phyloP scores from a whole-genome alignment of 2,329 filamentous ascomycete species.

The Apiospora phragmitis region DNA sequence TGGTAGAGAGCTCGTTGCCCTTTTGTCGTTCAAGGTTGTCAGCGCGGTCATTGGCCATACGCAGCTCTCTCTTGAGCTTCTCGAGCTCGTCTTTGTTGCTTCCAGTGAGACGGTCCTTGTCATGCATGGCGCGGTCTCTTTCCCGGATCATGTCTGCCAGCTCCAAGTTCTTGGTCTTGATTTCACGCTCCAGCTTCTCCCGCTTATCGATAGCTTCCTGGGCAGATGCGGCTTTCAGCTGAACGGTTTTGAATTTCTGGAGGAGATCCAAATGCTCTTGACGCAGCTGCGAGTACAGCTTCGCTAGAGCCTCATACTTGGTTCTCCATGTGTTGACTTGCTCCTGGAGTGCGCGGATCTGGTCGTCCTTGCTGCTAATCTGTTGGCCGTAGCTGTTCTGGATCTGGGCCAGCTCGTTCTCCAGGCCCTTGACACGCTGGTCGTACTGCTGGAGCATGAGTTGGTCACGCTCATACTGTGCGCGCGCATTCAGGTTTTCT shows the following conservation, averaged over 20 bases:
- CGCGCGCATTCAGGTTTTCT: constrained; percentile 90
- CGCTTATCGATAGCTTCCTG: constrained; percentile 94
- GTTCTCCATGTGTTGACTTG: constrained; percentile 97
- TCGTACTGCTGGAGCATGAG: constrained; percentile 97
- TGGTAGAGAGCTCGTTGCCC: constrained; percentile 89
- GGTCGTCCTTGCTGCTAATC: constrained; percentile 86
- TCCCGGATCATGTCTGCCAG: constrained; percentile 98
- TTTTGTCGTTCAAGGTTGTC: constrained; percentile 93
- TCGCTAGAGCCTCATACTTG: constrained; percentile 95
- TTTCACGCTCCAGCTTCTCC: constrained; percentile 93
- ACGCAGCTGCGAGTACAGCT: constrained; percentile 93
- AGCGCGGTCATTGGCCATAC: constrained; percentile 85
- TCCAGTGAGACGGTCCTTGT: constrained; percentile 84
- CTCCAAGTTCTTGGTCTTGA: constrained; percentile 99
- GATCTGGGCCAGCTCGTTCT: constrained; percentile 81
- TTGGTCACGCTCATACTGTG: constrained; percentile 96
- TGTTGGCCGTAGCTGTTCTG: constrained; percentile 84
- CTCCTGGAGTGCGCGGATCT: constrained; percentile 89
- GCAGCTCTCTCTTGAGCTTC: constrained; percentile 89
- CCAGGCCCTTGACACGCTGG: constrained; percentile 87
- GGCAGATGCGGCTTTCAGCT: constrained; percentile 93
- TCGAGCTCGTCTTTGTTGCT: constrained; percentile 91
- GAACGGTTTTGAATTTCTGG: constrained; percentile 94
- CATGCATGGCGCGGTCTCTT: constrained; percentile 87
- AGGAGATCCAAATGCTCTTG: constrained; percentile 93